phyloP scores from a whole-genome alignment of 75 land plant genomes.

The Cunninghamia lanceolata region DNA sequence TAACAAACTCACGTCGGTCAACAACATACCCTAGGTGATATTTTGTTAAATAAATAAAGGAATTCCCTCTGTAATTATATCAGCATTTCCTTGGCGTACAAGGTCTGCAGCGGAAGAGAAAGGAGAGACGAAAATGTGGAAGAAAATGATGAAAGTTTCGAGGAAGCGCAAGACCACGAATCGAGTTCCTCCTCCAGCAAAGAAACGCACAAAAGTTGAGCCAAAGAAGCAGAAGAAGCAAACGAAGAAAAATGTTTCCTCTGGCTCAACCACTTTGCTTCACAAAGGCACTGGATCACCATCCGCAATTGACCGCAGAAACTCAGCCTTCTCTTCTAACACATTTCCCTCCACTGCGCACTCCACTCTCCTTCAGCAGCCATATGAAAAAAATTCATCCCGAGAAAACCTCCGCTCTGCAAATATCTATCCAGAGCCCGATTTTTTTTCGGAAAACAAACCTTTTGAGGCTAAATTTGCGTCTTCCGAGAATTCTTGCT shows the following conservation, averaged over 20 bases:
- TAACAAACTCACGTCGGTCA: too few relatives aligned
- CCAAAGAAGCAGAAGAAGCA: not conserved
- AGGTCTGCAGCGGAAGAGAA: not conserved
- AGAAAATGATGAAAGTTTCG: not conserved
- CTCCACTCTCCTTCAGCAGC: conserved; percentile 1
- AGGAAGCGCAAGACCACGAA: conserved; percentile 10
- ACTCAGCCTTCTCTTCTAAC: not conserved
- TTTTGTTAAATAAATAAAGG: too few relatives aligned
- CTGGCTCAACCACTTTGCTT: not conserved
- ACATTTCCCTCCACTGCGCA: not conserved
- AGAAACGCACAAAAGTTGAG: not conserved
- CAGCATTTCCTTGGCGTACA: too few relatives aligned
- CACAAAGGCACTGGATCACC: not conserved
- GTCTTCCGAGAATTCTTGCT: conserved; percentile 8
- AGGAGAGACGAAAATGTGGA: not conserved
- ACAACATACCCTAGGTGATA: too few relatives aligned
- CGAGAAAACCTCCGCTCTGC: not conserved
- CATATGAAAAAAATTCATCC: not conserved
- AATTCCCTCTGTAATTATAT: too few relatives aligned
- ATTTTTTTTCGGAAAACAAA: not conserved
- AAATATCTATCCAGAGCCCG: not conserved
- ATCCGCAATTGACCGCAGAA: not conserved
- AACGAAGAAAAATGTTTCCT: not conserved
- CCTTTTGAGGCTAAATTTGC: not conserved
- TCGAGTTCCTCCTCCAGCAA: not conserved